Percentiles rank a stretch among this genome's conserved stretches.
Conservation (phyloP, 257 asterid species). For the Ajuga chamaepitys region DNA sequence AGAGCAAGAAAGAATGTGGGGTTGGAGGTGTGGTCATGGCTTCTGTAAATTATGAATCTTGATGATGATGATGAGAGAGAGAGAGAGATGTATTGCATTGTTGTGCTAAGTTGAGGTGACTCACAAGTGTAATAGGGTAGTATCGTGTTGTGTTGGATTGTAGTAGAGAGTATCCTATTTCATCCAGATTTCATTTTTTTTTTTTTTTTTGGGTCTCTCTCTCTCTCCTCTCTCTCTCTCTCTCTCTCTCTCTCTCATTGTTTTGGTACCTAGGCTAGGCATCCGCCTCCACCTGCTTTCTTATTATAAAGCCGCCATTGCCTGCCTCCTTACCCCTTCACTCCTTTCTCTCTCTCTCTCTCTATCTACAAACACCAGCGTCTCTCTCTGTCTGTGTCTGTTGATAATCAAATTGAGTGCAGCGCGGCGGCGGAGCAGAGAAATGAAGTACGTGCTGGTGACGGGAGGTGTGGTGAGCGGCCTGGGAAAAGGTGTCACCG, state of each 20-base stretch:
- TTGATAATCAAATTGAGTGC: neutral
- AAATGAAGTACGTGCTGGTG: constrained; percentile 91
- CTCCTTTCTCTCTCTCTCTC: neutral
- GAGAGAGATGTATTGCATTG: neutral
- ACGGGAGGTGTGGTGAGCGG: constrained; percentile 98
- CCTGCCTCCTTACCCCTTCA: constrained; percentile 23
- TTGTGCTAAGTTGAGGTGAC: constrained; percentile 3
- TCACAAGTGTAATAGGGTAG: neutral
- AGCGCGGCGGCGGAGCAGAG: neutral
- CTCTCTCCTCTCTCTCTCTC: too few relatives aligned
- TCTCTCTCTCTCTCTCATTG: too few relatives aligned
- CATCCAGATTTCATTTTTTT: constrained; percentile 22
- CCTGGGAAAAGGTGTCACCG: constrained; percentile 93
- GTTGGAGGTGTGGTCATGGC: neutral
- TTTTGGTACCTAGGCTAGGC: too few relatives aligned
- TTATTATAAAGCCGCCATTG: constrained; percentile 67
- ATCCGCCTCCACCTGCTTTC: constrained; percentile 1
- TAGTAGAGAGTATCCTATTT: neutral
- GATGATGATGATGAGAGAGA: neutral
- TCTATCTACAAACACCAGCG: neutral
- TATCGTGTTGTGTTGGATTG: neutral
- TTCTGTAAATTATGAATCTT: neutral
- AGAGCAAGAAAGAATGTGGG: neutral
- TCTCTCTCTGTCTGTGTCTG: too few relatives aligned
- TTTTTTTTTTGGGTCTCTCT: neutral